Conservation (phyloP, 78 protist species). For the Dictyostelium brefeldianum region DNA sequence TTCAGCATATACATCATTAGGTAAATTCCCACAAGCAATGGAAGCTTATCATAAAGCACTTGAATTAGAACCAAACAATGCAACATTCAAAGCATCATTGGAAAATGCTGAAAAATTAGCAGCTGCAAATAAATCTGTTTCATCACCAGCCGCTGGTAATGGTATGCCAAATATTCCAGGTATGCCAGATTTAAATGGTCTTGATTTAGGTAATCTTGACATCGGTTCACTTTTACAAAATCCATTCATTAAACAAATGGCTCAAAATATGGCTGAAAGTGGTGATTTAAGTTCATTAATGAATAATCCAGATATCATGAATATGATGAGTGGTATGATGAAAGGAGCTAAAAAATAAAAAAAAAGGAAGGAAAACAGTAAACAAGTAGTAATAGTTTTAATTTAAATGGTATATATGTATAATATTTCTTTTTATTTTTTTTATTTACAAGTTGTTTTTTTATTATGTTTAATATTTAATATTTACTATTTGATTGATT, state of each 20-base stretch:
- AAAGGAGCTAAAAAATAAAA: conserved; percentile 27
- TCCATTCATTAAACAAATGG: conserved; percentile 33
- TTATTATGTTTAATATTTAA: no score
- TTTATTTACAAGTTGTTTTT: no score
- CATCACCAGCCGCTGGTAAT: background rate
- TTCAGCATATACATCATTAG: conserved; percentile 58
- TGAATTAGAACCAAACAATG: conserved; percentile 75
- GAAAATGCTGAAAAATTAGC: conserved; percentile 26
- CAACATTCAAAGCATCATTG: conserved; percentile 46
- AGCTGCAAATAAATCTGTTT: background rate
- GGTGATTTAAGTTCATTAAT: conserved; percentile 2
- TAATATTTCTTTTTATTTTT: no score
- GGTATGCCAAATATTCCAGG: conserved; percentile 29
- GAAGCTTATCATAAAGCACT: conserved; percentile 54
- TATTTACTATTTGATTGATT: no score
- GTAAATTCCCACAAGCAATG: conserved; percentile 30
- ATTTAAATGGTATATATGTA: no score
- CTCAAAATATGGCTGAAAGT: conserved; percentile 24
- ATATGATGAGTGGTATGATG: conserved; percentile 23
- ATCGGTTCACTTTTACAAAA: conserved; percentile 14
- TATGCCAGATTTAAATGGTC: conserved; percentile 59
- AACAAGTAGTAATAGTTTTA: no score
- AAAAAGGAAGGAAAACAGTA: background rate
- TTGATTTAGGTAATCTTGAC: conserved; percentile 54
- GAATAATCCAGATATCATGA: conserved; percentile 38